phyloP scores from a whole-genome alignment of 1,139 yeast species.

The Wickerhamiella pararugosa region DNA sequence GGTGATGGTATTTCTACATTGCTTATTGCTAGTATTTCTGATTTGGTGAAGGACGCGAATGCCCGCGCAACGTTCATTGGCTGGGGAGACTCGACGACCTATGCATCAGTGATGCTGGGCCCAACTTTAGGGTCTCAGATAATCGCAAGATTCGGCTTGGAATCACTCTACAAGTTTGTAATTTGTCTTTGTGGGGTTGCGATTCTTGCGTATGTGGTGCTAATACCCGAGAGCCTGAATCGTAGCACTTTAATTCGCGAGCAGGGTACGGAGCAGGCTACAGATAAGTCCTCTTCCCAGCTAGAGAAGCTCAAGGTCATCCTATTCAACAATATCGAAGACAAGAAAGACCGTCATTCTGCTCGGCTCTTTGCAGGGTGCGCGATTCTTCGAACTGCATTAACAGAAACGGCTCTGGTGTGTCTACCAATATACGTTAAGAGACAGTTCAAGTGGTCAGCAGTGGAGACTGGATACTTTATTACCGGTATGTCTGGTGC shows the following conservation, averaged over 20 bases:
- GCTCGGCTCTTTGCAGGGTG: constrained; percentile 12
- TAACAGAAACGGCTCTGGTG: constrained; percentile 8
- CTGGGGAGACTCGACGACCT: constrained; percentile 12
- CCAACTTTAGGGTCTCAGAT: constrained; percentile 14
- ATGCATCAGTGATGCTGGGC: constrained; percentile 12
- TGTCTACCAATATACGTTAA: constrained; percentile 15
- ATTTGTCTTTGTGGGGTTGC: constrained; percentile 4
- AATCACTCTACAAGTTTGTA: constrained; percentile 9
- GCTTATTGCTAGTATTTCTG: constrained; percentile 14
- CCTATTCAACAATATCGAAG: constrained; percentile 10
- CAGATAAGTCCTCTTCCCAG: background rate
- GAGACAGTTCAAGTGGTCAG: constrained; percentile 15
- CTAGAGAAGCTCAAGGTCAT: constrained; percentile 5
- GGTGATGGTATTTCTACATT: constrained; percentile 13
- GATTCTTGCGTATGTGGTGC: constrained; percentile 6
- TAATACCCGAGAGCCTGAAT: constrained; percentile 10
- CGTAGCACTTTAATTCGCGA: background rate
- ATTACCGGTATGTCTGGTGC: constrained; percentile 12
- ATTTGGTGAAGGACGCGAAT: constrained; percentile 13
- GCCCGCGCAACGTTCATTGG: constrained; percentile 13
- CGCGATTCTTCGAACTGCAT: constrained; percentile 12
- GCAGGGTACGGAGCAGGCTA: background rate
- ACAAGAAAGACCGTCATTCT: constrained; percentile 10
- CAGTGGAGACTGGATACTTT: constrained; percentile 15
- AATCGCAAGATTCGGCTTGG: constrained; percentile 10